Evolutionary conservation across 352 stramenopile genomes (phyloP).

Genomic region (Globisporangium cederbergense): DNA sequence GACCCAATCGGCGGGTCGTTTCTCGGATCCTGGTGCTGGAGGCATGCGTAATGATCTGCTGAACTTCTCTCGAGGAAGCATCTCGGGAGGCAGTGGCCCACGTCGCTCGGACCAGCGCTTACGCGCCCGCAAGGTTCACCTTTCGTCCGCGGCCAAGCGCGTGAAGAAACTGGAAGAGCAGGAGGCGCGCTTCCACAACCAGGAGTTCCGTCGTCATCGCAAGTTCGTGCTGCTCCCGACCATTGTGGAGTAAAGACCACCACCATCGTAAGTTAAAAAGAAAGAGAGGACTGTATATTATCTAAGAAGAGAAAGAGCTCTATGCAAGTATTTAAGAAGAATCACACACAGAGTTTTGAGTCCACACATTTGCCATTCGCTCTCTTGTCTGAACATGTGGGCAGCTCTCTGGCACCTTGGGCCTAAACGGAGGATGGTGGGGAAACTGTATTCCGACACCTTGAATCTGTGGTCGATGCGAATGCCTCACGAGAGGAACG

Average conservation of each 20-base stretch:
- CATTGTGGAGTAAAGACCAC: constrained; percentile 38
- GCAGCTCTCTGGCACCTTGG: too few species aligned
- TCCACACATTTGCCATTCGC: not conserved
- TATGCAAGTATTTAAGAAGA: constrained; percentile 12
- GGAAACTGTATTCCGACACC: too few species aligned
- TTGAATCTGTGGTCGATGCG: too few species aligned
- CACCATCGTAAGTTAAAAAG: constrained; percentile 3
- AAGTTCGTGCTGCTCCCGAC: constrained; percentile 36
- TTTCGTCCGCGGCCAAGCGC: constrained; percentile 79
- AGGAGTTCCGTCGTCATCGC: constrained; percentile 31
- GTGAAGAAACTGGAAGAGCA: constrained; percentile 82
- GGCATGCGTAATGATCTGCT: constrained; percentile 59
- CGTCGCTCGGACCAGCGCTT: constrained; percentile 47
- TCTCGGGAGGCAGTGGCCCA: constrained; percentile 24
- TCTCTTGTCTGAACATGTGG: too few species aligned
- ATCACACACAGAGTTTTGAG: not conserved
- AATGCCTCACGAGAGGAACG: too few species aligned
- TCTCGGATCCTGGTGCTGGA: constrained; percentile 58
- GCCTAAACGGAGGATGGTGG: too few species aligned
- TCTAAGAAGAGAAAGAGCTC: not conserved
- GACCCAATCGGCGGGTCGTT: constrained; percentile 36
- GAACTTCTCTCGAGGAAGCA: constrained; percentile 56
- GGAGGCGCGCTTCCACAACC: constrained; percentile 58
- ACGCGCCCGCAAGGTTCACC: constrained; percentile 56
- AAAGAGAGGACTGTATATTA: constrained; percentile 5